Conservation (phyloP, 2,329 filamentous ascomycete genomes). For the Zalaria sp. region DNA sequence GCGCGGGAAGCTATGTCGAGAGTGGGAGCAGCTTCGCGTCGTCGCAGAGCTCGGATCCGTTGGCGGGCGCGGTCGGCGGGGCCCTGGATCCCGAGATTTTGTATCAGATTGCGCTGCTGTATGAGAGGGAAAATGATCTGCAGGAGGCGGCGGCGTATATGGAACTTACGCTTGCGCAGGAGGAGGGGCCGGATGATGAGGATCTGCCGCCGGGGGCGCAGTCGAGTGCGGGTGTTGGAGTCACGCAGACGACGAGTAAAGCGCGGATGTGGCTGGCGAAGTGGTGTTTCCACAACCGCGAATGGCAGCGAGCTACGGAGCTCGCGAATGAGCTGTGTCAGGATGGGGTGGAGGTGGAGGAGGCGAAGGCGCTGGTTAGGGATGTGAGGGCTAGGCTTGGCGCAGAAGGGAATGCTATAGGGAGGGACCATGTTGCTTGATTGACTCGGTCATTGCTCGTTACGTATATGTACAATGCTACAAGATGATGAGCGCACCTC, state of each 20-base stretch:
- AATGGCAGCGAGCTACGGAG: constrained; percentile 63
- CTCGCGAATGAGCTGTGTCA: constrained; percentile 85
- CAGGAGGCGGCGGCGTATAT: constrained; percentile 83
- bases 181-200: constrained; percentile 51
- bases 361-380: constrained; percentile 82
- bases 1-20: constrained; percentile 79
- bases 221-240: constrained; percentile 49
- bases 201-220: constrained; percentile 14
- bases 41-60: constrained; percentile 24
- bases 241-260: constrained; percentile 82
- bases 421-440: not conserved
- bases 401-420: constrained; percentile 4
- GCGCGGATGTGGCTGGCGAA: constrained; percentile 88
- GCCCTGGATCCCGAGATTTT: constrained; percentile 82
- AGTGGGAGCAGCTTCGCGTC: constrained; percentile 40
- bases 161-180: constrained; percentile 88
- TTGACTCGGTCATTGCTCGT: not conserved
- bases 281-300: constrained; percentile 60
- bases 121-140: constrained; percentile 64
- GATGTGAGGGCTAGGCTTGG: constrained; percentile 72
- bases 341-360: constrained; percentile 91
- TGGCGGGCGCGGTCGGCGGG: constrained; percentile 32
- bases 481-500: no score
- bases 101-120: constrained; percentile 77
- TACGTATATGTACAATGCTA: no score